Percentiles rank a stretch among this genome's conserved stretches.
phyloP scores from a whole-genome alignment of 2,329 filamentous ascomycete species.

The Neonectria hederae region DNA sequence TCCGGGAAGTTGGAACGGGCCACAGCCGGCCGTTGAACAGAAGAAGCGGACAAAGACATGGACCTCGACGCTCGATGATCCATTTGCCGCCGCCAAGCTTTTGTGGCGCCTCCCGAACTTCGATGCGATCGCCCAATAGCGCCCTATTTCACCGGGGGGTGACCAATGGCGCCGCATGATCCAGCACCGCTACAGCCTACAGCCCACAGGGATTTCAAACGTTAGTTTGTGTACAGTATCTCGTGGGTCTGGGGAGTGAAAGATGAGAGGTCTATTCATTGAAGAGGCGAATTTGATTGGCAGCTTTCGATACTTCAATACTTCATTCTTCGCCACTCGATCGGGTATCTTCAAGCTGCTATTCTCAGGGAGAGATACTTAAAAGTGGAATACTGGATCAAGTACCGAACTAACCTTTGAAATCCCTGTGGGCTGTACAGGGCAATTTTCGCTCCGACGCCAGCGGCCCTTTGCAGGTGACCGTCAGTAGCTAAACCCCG shows the following conservation, averaged over 20 bases:
- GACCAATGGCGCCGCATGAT: not conserved
- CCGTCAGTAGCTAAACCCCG: not conserved
- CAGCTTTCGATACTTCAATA: too few relatives aligned
- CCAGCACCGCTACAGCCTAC: not conserved
- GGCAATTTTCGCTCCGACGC: not conserved
- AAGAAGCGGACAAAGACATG: not conserved
- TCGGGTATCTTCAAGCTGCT: too few relatives aligned
- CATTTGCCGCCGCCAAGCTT: constrained; percentile 2
- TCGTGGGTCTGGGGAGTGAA: too few relatives aligned
- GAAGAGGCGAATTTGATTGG: too few relatives aligned
- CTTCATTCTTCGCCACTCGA: too few relatives aligned
- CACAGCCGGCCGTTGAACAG: not conserved
- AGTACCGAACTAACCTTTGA: too few relatives aligned
- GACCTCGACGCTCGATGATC: not conserved
- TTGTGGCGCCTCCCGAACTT: not conserved
- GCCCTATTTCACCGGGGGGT: not conserved
- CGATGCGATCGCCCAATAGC: not conserved
- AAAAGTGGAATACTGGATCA: too few relatives aligned
- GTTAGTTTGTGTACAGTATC: too few relatives aligned
- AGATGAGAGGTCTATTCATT: too few relatives aligned
- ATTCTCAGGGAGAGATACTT: too few relatives aligned
- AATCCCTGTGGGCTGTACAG: too few relatives aligned
- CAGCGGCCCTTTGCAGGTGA: not conserved
- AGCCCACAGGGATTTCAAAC: too few relatives aligned
- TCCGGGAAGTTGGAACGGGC: not conserved